Conservation (phyloP, 371 early-diverging fungal species). For the Mortierella sp. region DNA sequence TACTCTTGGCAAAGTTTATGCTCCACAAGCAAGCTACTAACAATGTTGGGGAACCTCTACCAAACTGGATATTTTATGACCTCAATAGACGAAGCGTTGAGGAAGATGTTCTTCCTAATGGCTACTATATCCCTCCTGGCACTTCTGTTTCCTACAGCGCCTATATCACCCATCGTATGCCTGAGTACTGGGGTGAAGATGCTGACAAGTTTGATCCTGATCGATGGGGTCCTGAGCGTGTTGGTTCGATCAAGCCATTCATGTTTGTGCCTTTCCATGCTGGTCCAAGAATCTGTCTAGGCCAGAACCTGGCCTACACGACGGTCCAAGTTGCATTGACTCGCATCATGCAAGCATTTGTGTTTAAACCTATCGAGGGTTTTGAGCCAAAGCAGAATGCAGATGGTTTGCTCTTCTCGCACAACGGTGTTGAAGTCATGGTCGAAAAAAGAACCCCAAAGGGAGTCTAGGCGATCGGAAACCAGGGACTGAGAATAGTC, state of each 20-base stretch:
- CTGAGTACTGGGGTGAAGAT: conserved; percentile 48
- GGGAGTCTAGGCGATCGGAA: too few species aligned
- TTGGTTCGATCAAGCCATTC: conserved; percentile 40
- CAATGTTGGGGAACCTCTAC: too few species aligned
- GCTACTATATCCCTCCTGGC: conserved; percentile 40
- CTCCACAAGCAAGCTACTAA: too few species aligned
- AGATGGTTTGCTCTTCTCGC: conserved; percentile 48
- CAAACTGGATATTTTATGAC: too few species aligned
- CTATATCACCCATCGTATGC: conserved; percentile 37
- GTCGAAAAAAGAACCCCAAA: conserved; percentile 16
- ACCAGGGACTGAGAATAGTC: too few species aligned
- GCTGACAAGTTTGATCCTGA: conserved; percentile 45
- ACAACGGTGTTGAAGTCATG: conserved; percentile 39
- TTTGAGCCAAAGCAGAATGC: conserved; percentile 27
- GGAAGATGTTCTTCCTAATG: conserved; percentile 48
- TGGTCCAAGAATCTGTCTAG: conserved; percentile 48
- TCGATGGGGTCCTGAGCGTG: conserved; percentile 51
- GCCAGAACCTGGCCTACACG: conserved; percentile 48
- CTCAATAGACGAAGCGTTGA: conserved; percentile 40
- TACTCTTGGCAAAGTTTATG: not conserved
- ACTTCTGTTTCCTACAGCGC: conserved; percentile 30
- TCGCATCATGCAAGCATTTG: conserved; percentile 38
- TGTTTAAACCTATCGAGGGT: conserved; percentile 21
- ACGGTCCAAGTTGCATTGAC: conserved; percentile 42
- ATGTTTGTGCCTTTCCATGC: conserved; percentile 55